Conservation (phyloP, 352 stramenopile species). For the Pythium rhizo-oryzae region DNA sequence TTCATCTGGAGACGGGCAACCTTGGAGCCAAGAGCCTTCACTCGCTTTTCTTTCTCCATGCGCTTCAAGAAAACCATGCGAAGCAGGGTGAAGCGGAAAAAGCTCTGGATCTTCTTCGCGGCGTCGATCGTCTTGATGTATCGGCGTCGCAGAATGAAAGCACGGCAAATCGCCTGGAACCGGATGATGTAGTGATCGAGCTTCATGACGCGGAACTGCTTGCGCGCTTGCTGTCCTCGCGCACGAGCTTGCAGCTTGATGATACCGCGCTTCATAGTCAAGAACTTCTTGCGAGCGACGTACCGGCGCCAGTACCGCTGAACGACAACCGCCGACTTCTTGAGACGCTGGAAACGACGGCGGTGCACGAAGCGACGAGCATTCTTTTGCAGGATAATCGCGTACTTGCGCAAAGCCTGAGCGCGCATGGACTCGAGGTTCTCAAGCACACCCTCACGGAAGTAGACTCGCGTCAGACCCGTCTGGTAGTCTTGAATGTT, state of each 20-base stretch:
- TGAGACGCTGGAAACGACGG: constrained; percentile 51
- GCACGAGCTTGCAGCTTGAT: constrained; percentile 62
- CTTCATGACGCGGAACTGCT: constrained; percentile 68
- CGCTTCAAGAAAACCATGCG: constrained; percentile 75
- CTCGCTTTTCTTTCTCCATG: constrained; percentile 72
- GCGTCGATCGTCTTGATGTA: constrained; percentile 60
- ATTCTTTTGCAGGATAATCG: constrained; percentile 75
- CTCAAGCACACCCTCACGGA: constrained; percentile 84
- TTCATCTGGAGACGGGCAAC: constrained; percentile 42
- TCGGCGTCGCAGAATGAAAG: constrained; percentile 48
- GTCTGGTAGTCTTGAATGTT: constrained; percentile 89
- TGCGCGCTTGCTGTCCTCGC: constrained; percentile 59
- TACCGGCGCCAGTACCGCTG: constrained; percentile 82
- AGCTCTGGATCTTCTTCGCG: constrained; percentile 65
- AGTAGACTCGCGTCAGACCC: constrained; percentile 83
- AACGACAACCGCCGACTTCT: constrained; percentile 50
- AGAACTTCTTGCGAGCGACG: constrained; percentile 58
- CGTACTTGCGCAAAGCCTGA: constrained; percentile 71
- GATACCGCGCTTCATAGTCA: constrained; percentile 49
- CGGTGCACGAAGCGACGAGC: constrained; percentile 68
- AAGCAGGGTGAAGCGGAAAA: constrained; percentile 77
- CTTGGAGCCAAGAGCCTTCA: constrained; percentile 43
- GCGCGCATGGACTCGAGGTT: constrained; percentile 75
- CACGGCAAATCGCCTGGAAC: constrained; percentile 73
- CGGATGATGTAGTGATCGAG: constrained; percentile 79